These are phyloP conservation scores for Rhodotorula sp. DNA, from an alignment of 1,284 basidiomycete genomes.

Conservation along the genomic window DNA sequence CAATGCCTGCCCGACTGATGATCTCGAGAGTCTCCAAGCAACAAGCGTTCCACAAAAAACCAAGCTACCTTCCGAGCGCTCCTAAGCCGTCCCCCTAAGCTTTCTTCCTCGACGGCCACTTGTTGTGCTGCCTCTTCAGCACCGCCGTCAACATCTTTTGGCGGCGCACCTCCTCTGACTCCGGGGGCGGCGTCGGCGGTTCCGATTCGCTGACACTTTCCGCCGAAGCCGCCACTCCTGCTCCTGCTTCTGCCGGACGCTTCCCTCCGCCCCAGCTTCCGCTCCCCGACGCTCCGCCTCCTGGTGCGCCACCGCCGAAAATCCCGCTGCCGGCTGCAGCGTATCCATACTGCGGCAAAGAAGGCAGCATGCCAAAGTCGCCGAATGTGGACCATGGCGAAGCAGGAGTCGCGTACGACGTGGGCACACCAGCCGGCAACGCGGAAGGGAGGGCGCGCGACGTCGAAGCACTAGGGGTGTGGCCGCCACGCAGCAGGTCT, in stretches of 20 bases:
- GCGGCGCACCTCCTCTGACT: conserved; percentile 10
- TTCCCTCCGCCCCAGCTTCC: conserved; percentile 4
- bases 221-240: background rate
- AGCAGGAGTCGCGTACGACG: background rate
- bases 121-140: background rate
- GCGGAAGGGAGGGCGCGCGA: background rate
- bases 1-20: too few relatives aligned
- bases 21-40: too few relatives aligned
- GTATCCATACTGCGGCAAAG: background rate
- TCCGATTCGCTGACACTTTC: background rate
- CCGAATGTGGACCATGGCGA: background rate
- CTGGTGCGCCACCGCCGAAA: conserved; percentile 4
- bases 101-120: background rate
- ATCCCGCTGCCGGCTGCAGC: conserved; percentile 1
- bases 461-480: too few relatives aligned
- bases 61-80: background rate
- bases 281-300: background rate
- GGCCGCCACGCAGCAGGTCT: too few relatives aligned
- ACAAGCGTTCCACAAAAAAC: background rate
- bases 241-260: background rate
- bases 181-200: background rate
- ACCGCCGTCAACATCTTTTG: background rate
- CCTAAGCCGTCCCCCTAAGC: too few relatives aligned
- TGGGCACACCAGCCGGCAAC: background rate
- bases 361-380: background rate